A percentile compares a stretch with the other conserved stretches of the same genome.
Conservation (phyloP, 192 early-diverging fungal species). For the Endogone sp. region DNA sequence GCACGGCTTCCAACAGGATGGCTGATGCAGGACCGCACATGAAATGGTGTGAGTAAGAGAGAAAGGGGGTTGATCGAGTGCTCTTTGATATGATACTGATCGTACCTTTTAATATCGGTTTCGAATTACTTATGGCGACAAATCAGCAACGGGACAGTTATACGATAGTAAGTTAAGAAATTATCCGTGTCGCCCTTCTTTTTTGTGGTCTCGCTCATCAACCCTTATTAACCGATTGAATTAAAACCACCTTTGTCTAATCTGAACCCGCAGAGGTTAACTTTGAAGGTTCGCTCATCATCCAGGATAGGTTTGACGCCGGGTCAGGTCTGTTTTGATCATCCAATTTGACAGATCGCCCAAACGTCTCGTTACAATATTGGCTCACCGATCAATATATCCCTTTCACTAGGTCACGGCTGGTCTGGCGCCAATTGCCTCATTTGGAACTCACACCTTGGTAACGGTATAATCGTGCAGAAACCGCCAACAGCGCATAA, state of each 20-base stretch:
- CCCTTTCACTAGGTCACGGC: constrained; percentile 44
- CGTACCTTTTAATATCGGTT: background rate
- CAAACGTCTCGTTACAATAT: no score
- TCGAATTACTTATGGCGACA: background rate
- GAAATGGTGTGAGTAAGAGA: constrained; percentile 37
- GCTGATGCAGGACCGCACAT: constrained; percentile 43
- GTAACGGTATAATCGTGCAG: constrained; percentile 38
- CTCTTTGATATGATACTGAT: background rate
- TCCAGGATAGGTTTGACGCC: constrained; percentile 40
- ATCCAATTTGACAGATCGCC: no score
- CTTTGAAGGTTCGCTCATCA: constrained; percentile 35
- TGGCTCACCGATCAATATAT: no score
- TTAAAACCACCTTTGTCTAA: background rate
- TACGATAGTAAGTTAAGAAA: constrained; percentile 27
- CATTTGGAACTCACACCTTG: constrained; percentile 41
- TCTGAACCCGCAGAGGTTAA: constrained; percentile 12
- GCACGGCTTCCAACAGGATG: constrained; percentile 1
- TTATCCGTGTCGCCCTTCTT: background rate
- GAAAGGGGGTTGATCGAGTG: background rate
- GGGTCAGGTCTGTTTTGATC: constrained; percentile 20
- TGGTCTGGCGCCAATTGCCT: constrained; percentile 42
- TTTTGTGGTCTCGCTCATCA: no score
- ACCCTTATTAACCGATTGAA: background rate
- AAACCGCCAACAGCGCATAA: constrained; percentile 31
- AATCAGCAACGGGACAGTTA: constrained; percentile 24